Percentiles rank a stretch among this genome's conserved stretches.
Conservation (phyloP, 2,329 filamentous ascomycete genomes). For the Claviceps digitariae region DNA sequence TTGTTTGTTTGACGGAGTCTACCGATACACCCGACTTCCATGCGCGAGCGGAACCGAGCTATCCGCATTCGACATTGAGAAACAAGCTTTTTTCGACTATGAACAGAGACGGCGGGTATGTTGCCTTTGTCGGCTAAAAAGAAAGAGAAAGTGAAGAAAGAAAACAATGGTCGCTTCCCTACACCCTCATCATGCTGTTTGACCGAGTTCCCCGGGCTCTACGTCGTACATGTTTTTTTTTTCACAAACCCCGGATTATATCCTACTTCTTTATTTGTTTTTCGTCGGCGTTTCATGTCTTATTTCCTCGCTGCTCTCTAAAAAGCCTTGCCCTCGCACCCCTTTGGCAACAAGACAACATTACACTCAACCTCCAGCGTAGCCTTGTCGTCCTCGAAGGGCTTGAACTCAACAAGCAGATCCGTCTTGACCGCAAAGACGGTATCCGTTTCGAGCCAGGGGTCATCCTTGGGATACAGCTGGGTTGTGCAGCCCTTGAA, state of each 20-base stretch:
- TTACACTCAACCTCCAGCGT: conserved; percentile 28
- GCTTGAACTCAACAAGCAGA: conserved; percentile 35
- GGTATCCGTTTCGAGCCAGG: conserved; percentile 39
- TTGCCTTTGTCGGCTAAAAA: background rate
- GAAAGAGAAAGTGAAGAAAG: background rate
- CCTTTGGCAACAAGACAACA: conserved; percentile 29
- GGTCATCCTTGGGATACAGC: conserved; percentile 57
- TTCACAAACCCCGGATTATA: too few relatives aligned
- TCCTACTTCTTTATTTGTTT: background rate
- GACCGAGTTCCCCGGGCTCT: too few relatives aligned
- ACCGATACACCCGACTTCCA: background rate
- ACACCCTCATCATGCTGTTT: too few relatives aligned
- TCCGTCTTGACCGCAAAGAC: conserved; percentile 42
- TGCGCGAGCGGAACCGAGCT: too few relatives aligned
- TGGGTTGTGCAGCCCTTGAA: conserved; percentile 64
- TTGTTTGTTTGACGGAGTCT: background rate
- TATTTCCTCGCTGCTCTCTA: background rate
- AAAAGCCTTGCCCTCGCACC: conserved; percentile 27
- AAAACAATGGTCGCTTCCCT: background rate
- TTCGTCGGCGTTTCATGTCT: too few relatives aligned
- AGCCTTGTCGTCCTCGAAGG: conserved; percentile 22
- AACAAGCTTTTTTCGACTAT: background rate
- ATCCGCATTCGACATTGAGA: background rate
- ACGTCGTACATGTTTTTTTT: too few relatives aligned
- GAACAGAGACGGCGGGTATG: too few relatives aligned